These are phyloP conservation scores for Kazachstania viticola DNA, from an alignment of 805 yeast species.

Conservation along the genomic window DNA sequence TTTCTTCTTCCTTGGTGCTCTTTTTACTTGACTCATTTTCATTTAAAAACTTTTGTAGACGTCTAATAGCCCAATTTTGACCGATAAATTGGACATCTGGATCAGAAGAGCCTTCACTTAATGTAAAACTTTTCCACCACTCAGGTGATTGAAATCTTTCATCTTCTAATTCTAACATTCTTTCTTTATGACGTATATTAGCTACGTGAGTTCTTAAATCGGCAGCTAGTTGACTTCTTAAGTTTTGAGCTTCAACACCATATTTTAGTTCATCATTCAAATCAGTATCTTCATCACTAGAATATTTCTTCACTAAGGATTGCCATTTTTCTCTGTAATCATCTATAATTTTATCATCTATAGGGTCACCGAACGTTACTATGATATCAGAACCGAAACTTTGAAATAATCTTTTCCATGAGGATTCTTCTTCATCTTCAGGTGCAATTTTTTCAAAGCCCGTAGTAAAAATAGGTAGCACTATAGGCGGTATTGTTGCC, in stretches of 20 bases:
- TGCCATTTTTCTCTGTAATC: slow-evolving; percentile 63
- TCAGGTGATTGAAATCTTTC: slow-evolving; percentile 50
- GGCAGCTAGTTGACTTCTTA: slow-evolving; percentile 62
- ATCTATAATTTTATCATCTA: slow-evolving; percentile 49
- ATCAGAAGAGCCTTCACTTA: slow-evolving; percentile 52
- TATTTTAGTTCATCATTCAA: slow-evolving; percentile 47
- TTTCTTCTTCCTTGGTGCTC: neutral
- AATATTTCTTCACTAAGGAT: slow-evolving; percentile 41
- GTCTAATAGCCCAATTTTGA: slow-evolving; percentile 69
- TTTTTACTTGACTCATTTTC: slow-evolving; percentile 6
- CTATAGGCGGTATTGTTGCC: slow-evolving; percentile 69
- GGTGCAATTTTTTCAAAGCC: slow-evolving; percentile 87
- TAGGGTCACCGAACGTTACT: slow-evolving; percentile 59
- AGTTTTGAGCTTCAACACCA: slow-evolving; percentile 52
- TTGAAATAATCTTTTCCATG: slow-evolving; percentile 47
- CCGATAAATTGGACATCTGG: slow-evolving; percentile 66
- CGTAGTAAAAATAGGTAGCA: slow-evolving; percentile 73
- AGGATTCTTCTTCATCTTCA: slow-evolving; percentile 44
- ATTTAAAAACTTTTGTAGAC: slow-evolving; percentile 41
- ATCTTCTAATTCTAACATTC: slow-evolving; percentile 50
- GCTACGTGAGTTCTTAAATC: slow-evolving; percentile 54
- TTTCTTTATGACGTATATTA: slow-evolving; percentile 29
- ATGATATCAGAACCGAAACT: slow-evolving; percentile 57
- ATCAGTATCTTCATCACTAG: slow-evolving; percentile 39
- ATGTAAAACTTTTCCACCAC: slow-evolving; percentile 67